Conservation (phyloP, 495 filamentous ascomycete genomes). For the Hypomontagnella submonticulosa region DNA sequence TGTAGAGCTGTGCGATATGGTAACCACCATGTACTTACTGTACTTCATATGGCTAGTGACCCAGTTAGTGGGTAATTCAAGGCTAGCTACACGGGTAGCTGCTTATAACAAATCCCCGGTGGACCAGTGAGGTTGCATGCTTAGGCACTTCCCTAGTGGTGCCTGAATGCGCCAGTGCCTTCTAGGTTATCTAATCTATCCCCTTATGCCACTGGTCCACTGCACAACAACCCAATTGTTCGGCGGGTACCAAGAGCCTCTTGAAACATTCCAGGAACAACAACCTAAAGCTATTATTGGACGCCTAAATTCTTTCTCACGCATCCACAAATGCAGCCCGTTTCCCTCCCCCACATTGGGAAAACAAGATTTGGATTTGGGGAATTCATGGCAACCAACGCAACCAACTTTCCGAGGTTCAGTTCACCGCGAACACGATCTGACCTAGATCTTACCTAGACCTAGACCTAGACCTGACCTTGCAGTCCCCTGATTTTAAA, state of each 20-base stretch:
- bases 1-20: too few species aligned
- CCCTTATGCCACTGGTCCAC: background rate
- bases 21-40: too few species aligned
- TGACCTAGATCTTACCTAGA: conserved; percentile 4
- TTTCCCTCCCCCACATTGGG: conserved; percentile 29
- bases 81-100: conserved; percentile 37
- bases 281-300: conserved; percentile 35
- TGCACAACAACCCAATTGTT: conserved; percentile 22
- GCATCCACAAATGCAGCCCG: conserved; percentile 9
- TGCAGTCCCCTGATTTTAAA: conserved; percentile 29
- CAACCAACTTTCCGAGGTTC: background rate
- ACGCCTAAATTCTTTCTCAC: conserved; percentile 40
- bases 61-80: conserved; percentile 4
- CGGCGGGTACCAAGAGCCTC: conserved; percentile 6
- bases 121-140: conserved; percentile 27
- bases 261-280: conserved; percentile 47
- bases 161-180: conserved; percentile 33
- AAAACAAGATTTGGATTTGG: conserved; percentile 27
- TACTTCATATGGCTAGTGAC: too few species aligned
- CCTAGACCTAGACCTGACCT: conserved; percentile 39
- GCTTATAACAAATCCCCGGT: conserved; percentile 18
- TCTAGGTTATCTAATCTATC: conserved; percentile 24
- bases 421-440: too few species aligned
- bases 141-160: too few species aligned
- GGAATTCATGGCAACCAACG: conserved; percentile 23